Evolutionary conservation across 352 stramenopile genomes (phyloP), one percentile per base, ranked within the genome.

Genomic region (Albugo laibachii): DNA sequence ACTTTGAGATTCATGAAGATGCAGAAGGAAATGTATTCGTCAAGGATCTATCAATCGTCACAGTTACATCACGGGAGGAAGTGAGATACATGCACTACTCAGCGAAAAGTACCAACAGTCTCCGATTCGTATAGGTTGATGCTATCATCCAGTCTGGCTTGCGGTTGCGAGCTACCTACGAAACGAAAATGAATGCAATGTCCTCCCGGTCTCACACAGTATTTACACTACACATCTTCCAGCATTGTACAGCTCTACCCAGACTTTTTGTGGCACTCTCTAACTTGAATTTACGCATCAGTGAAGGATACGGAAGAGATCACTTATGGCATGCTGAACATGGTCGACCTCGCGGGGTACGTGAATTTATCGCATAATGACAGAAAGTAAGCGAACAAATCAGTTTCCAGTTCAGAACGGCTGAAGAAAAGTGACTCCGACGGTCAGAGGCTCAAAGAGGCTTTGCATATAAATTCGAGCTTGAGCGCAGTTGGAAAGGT

Each of bases 1-100:
- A 84, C 47, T 91, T 92, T 44, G 80, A 95, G 52, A 95, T 96
- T 34, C 83, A 93, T 44, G 87, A 96, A 53, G 87, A 96, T 49
- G 71, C 76, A 5, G 74, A 93, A 50, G 85, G 86, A 1, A 75
- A 85, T 18, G 86, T 96, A 18, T 95, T 93, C 40, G 83, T 96
- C n/a, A 94, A 95, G 55, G 84, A 94, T 35, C 54, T 96, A 13
- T 73, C 82, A 1, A 80, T 93, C 63, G 82, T 95, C 11, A 87
- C 82, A 0, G 86, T 96, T n/a, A 80, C 66, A 0, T 82, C 66
- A 1, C 67, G 80, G 0, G 69, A 91, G 53, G 81, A 95, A 47
- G 84, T 73, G 20, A 19, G 38, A 43, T 10, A 24, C 11, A 39
- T 65, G 16, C 47, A 58, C 8, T 24, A 10, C 38, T 24, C 8